Evolutionary conservation across 2,329 filamentous ascomycete genomes (phyloP), one percentile per base, ranked within the genome.

Genomic region (Madurella fahalii): DNA sequence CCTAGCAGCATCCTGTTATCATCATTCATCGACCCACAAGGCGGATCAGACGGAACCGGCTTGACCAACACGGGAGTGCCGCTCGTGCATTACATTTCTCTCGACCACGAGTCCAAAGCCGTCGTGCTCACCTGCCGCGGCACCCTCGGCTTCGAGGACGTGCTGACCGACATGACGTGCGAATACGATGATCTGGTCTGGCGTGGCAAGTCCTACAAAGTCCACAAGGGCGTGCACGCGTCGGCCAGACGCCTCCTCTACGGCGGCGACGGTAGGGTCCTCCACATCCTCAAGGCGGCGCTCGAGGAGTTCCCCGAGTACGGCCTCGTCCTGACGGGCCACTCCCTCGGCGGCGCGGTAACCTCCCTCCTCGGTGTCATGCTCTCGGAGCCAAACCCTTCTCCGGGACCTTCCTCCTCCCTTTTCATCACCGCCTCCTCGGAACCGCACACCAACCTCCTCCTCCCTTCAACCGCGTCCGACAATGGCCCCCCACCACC

Each of bases 191-290:
- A 84, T 52, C 70, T 87, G 9, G 58, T 73, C 5, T 86, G 86
- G 84, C 77, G 82, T 54, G 84, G 83, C 15, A 79, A 77, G 54
- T 72, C 73, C 1, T 89, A 87, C 72, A 83, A 85, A 60, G 86
- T 89, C 0, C 86, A 90, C 69, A 89, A 89, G 66, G 86, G 86
- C 13, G 84, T 90, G 52, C 85, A 89, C 65, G 85, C 86, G 0
- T 89, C 86, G 1, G 86, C 86, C 4, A 77, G 81, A 17, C 79
- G 86, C 11, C 75, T 90, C 0, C 72, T 90, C 0, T 85, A 85
- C 62, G 85, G 85, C 9, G 83, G 79, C 45, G 85, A 87, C 47
- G 84, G 84, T 1, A 77, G 81, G 25, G 84, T 90, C 1, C 75
- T 90, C 58, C 74, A 81, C 42, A 88, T 83, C 0, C 77, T 90